Base-by-base conservation (phyloP, 1,139 yeast genomes). In the Saccharomycopsis hybrid region DNA sequence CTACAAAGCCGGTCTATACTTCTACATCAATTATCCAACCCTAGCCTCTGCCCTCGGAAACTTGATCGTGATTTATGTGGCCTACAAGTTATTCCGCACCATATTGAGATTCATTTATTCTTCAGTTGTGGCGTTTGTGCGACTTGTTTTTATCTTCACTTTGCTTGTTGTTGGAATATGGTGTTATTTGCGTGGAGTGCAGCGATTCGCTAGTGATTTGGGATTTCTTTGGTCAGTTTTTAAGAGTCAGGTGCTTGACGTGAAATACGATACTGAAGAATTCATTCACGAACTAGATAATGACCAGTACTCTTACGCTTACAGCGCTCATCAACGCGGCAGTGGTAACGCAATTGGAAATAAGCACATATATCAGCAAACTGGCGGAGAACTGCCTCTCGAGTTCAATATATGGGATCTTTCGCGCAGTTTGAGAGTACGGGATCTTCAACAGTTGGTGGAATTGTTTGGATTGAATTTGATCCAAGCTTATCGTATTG, bases 11-110 rank as follows among this genome's bases (percentile, higher is more conserved):
- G 18, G 50, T 5, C 30, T 49, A 13, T 49, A 41, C 25, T 33
- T 49, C 39, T 49, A 49, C 39, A 42, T 46, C 31, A 49, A 29
- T 11, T 49, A 46, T 30, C 52, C 52, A 25, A 36, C 52, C n/a
- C 27, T 38, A 4, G 32, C 49, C 8, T 45, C 52, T 11, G 28
- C 33, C 9, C 13, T 49, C 3, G 52, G 46, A 29, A 29, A 42
- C 18, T 7, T 49, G 5, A 7, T 49, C 27, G 11, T 33, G n/a
- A 13, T 40, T n/a, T 46, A 46, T 30, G 11, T 49, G 5, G 9
- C 11, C n/a, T 49, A 44, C 43, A 41, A 29, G 27, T 28, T 30
- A 27, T 11, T 41, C 11, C 40, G 37, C n/a, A 13, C n/a, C 25
- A n/a, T 44, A 5, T n/a, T 46, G n/a, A 39, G 36, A 9, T 36